These are phyloP conservation scores for Calonectria multiphialidica DNA, from an alignment of 2,329 filamentous ascomycete species.

Conservation along the genomic window DNA sequence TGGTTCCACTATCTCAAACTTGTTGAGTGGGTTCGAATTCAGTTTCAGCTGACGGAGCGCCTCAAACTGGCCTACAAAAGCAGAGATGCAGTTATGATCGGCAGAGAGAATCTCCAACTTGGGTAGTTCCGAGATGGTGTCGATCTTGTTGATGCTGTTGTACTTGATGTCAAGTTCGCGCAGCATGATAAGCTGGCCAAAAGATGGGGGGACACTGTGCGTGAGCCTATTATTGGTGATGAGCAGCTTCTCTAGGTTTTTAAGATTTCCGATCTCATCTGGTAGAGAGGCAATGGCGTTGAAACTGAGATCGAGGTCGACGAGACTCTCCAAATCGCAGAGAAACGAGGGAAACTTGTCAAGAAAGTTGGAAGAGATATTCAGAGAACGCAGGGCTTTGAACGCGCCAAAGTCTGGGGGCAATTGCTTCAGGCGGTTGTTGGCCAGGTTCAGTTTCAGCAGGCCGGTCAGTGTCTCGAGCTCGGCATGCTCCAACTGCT, in stretches of 20 bases:
- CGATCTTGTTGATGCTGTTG: conserved; percentile 89
- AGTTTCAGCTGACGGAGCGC: conserved; percentile 86
- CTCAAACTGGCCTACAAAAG: conserved; percentile 90
- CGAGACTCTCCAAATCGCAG: conserved; percentile 83
- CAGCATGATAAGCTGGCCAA: conserved; percentile 80
- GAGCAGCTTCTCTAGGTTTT: conserved; percentile 87
- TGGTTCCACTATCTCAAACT: conserved; percentile 84
- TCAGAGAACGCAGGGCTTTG: conserved; percentile 82
- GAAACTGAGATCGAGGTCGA: conserved; percentile 97
- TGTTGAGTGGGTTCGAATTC: conserved; percentile 95
- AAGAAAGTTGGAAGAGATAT: conserved; percentile 94
- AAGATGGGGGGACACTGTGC: conserved; percentile 79
- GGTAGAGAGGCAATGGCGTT: conserved; percentile 87
- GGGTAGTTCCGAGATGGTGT: conserved; percentile 86
- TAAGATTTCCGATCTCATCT: conserved; percentile 81
- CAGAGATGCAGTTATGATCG: conserved; percentile 92
- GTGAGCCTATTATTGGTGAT: conserved; percentile 94
- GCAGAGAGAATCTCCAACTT: conserved; percentile 89
- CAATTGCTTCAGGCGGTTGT: conserved; percentile 86
- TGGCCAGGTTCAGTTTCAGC: conserved; percentile 91
- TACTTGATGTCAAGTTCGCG: conserved; percentile 96
- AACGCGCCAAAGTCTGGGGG: conserved; percentile 88
- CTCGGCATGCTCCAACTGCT: conserved; percentile 87
- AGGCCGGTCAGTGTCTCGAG: conserved; percentile 81
- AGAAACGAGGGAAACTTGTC: conserved; percentile 88